Evolutionary conservation across 2,329 filamentous ascomycete species (phyloP), one percentile per base, ranked within the genome.

Genomic region (Fusarium proliferatum): DNA sequence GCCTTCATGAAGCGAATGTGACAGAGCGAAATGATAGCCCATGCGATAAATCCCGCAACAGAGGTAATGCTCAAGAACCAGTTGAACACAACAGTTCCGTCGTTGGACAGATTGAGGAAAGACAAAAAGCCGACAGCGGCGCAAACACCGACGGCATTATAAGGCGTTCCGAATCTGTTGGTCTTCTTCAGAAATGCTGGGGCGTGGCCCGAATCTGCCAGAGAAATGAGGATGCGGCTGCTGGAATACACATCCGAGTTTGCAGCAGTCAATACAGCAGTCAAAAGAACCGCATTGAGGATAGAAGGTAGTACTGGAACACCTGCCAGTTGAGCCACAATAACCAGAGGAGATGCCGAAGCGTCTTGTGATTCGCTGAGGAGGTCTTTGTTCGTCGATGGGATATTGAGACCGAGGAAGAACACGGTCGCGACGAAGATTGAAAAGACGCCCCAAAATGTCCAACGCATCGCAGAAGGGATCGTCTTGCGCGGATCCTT

Each of bases 41-140:
- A 91, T 36, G 87, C 88, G 75, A 91, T 87, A 77, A 87, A 88
- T 6, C 88, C 88, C 0, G 86, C 87, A 62, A 90, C 88, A 66
- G 88, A 93, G 21, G 90, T 91, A 61, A 94, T 87, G 78, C 92
- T 93, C 76, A 90, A 86, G 79, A 94, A 92, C 90, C 92, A 94
- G 63, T 86, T 87, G 80, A 94, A 94, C 9, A 93, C 92, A 9
- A 85, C 85, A 49, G 88, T 86, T 21, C 91, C 90, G 36, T 86
- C 87, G 75, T 86, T 87, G 51, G 88, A 90, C 17, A 92, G 86
- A 77, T 92, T 93, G 80, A 95, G 89, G 82, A 91, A 95, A 1
- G 90, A 89, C 6, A 95, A 86, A 16, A 92, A 85, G 41, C 90
- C 90, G 75, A 94, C 86, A 1, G 86, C 79, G 83, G 85, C 86